These are phyloP conservation scores for Neofusicoccum kwambonambiense DNA, from an alignment of 2,329 filamentous ascomycete species.

Conservation along the genomic window DNA sequence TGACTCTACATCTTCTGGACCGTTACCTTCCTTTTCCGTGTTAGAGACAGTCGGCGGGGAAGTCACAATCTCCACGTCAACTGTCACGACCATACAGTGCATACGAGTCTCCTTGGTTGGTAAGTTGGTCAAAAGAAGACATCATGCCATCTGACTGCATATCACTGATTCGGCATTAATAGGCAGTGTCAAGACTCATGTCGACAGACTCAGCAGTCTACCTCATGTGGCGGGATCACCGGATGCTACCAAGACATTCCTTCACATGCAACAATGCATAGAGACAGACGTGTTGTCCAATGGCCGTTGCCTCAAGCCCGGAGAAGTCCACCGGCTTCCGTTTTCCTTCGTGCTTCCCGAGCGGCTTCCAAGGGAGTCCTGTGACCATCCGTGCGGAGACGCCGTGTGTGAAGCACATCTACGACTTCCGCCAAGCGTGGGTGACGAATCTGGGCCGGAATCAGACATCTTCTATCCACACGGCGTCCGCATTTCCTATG, in stretches of 20 bases:
- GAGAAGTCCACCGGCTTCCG: not conserved
- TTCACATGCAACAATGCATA: not conserved
- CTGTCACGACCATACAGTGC: not conserved
- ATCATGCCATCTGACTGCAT: not conserved
- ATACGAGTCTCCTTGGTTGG: not conserved
- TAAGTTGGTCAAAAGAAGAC: not conserved
- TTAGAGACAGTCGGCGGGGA: not conserved
- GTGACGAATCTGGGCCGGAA: not conserved
- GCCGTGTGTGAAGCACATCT: not conserved
- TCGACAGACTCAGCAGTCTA: not conserved
- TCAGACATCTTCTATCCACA: not conserved
- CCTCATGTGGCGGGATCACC: not conserved
- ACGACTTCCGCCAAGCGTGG: not conserved
- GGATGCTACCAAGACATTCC: not conserved
- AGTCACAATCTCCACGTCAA: not conserved
- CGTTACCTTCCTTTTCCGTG: not conserved
- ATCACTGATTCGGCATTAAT: not conserved
- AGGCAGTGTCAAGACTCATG: not conserved
- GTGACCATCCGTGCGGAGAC: not conserved
- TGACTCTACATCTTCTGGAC: not conserved
- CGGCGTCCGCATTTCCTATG: not conserved
- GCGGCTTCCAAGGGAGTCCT: not conserved
- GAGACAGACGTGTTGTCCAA: too few relatives aligned
- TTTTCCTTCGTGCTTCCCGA: not conserved
- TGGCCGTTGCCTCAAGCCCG: not conserved